These are phyloP conservation scores for Botrytis fragariae DNA, from an alignment of 2,329 filamentous ascomycete species.

Conservation along the genomic window DNA sequence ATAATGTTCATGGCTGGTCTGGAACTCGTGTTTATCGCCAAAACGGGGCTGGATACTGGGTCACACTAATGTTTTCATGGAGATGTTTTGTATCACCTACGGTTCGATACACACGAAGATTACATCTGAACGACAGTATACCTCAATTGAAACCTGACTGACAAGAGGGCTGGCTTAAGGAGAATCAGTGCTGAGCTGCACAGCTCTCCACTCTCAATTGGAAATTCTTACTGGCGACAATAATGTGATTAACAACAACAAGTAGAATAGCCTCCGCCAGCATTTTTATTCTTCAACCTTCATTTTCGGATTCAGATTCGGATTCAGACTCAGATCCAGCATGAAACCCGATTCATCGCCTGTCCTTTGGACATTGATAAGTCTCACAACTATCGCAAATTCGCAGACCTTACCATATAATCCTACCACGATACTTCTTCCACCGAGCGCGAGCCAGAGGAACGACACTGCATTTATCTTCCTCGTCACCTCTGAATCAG, in stretches of 20 bases:
- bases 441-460: constrained; percentile 47
- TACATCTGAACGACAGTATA: not conserved
- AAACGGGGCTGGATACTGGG: constrained; percentile 10
- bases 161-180: constrained; percentile 19
- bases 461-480: constrained; percentile 68
- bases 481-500: constrained; percentile 41
- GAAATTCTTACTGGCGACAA: constrained; percentile 15
- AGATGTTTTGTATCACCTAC: not conserved
- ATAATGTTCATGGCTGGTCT: constrained; percentile 12
- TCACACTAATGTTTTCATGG: not conserved
- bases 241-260: constrained; percentile 28
- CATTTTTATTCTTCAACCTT: constrained; percentile 18
- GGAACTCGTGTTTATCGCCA: constrained; percentile 15
- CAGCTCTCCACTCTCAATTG: constrained; percentile 22
- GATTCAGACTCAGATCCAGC: constrained; percentile 17
- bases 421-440: constrained; percentile 68
- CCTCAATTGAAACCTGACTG: not conserved
- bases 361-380: constrained; percentile 27
- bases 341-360: constrained; percentile 29
- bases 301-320: not conserved
- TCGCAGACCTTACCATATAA: constrained; percentile 67
- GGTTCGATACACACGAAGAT: not conserved
- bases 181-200: constrained; percentile 23
- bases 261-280: constrained; percentile 19
- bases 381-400: constrained; percentile 18